These are phyloP conservation scores for Astrothelium macrocarpum DNA, from an alignment of 495 filamentous ascomycete genomes.

Conservation along the genomic window DNA sequence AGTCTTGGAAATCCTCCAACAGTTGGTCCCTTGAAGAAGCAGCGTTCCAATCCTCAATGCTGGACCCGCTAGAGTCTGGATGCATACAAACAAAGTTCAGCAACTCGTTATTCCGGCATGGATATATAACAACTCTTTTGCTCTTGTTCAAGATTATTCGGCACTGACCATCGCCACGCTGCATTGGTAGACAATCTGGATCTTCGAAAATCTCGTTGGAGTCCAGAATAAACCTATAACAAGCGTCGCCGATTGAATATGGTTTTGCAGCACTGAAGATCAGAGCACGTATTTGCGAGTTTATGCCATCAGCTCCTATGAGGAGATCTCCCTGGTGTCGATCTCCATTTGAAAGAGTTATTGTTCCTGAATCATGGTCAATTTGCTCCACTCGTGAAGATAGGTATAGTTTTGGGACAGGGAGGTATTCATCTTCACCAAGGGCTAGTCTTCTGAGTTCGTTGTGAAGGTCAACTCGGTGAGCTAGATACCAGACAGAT, in stretches of 20 bases:
- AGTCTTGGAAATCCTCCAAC: background rate
- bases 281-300: background rate
- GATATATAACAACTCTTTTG: background rate
- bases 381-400: constrained; percentile 2
- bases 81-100: background rate
- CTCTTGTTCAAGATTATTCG: too few relatives aligned
- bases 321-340: constrained; percentile 9
- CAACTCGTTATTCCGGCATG: background rate
- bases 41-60: background rate
- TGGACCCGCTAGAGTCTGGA: background rate
- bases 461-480: background rate
- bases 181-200: background rate
- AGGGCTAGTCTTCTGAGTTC: background rate
- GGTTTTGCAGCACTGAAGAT: background rate
- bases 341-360: constrained; percentile 14
- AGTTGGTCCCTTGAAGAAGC: too few relatives aligned
- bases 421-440: background rate
- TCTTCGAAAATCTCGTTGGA: background rate
- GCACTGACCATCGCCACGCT: too few relatives aligned
- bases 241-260: background rate
- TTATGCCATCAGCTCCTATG: constrained; percentile 13
- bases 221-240: background rate
- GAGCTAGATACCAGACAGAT: background rate
- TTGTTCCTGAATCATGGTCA: constrained; percentile 7
- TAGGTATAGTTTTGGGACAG: background rate